Percentiles rank a stretch among this genome's conserved stretches.
phyloP scores from a whole-genome alignment of 345 rosid species.

The Melaleuca quinquenervia region DNA sequence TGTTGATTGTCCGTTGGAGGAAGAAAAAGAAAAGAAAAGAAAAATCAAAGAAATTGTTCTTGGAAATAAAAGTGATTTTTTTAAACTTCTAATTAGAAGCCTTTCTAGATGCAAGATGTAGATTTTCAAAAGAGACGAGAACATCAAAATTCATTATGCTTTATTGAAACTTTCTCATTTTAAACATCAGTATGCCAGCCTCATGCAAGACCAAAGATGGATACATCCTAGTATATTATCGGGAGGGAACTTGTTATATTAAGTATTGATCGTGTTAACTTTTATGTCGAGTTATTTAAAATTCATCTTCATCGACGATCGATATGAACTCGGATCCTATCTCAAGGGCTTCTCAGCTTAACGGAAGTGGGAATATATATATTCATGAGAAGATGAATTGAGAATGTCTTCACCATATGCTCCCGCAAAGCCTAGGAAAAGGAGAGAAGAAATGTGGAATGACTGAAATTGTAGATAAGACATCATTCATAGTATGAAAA shows the following conservation, averaged over 20 bases:
- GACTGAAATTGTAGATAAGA: neutral
- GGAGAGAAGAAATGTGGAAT: neutral
- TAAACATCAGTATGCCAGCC: neutral
- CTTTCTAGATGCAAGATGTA: too few species aligned
- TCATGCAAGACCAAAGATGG: neutral
- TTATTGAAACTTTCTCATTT: neutral
- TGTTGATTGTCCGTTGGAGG: too few species aligned
- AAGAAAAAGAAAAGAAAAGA: too few species aligned
- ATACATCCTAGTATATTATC: neutral
- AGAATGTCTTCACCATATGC: neutral
- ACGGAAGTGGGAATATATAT: neutral
- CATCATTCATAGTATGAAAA: neutral
- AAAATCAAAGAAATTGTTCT: too few species aligned
- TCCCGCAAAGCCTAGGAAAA: neutral
- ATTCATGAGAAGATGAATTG: neutral
- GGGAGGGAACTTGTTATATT: neutral
- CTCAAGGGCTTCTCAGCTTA: neutral
- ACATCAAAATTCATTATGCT: too few species aligned
- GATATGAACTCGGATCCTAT: neutral
- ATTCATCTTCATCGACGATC: rapidly evolving
- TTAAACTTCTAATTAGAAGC: too few species aligned
- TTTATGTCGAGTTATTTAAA: too few species aligned
- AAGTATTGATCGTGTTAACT: too few species aligned
- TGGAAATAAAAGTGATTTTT: too few species aligned
- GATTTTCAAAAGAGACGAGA: too few species aligned